Percentiles rank a stretch among this genome's conserved stretches.
phyloP scores from a whole-genome alignment of 169 alveolate species.

The Plasmodium coatneyi region DNA sequence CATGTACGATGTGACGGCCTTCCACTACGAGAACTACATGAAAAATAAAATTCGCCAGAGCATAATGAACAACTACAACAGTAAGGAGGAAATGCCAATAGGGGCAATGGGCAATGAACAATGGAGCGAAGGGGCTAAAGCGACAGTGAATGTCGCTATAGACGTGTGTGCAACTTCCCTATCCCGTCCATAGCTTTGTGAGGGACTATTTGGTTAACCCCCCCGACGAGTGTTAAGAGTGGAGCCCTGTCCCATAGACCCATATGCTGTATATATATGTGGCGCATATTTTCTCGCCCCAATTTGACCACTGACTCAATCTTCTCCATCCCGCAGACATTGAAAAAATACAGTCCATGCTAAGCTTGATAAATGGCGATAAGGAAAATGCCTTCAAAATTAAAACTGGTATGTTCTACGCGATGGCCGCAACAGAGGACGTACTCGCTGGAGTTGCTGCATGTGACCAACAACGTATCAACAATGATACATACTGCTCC shows the following conservation, averaged over 20 bases:
- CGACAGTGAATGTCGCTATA: background rate
- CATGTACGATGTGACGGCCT: constrained; percentile 66
- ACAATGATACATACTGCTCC: background rate
- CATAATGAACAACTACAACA: constrained; percentile 70
- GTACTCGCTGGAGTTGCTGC: background rate
- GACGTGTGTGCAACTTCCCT: background rate
- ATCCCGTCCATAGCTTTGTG: background rate
- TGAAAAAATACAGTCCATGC: constrained; percentile 75
- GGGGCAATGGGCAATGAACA: background rate
- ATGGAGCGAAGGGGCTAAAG: background rate
- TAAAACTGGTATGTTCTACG: constrained; percentile 49
- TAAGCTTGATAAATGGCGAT: constrained; percentile 65
- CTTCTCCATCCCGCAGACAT: constrained; percentile 17
- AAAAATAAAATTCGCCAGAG: constrained; percentile 57
- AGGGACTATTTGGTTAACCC: background rate
- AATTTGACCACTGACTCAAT: background rate
- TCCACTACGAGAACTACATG: constrained; percentile 74
- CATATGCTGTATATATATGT: background rate
- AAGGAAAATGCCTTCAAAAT: constrained; percentile 76
- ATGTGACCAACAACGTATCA: background rate
- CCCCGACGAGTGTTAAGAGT: background rate
- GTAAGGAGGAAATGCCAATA: constrained; percentile 8
- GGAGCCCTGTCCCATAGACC: background rate
- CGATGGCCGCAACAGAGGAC: background rate
- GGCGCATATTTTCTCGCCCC: background rate